phyloP scores from a whole-genome alignment of 495 filamentous ascomycete genomes.

The Letharia lupina region DNA sequence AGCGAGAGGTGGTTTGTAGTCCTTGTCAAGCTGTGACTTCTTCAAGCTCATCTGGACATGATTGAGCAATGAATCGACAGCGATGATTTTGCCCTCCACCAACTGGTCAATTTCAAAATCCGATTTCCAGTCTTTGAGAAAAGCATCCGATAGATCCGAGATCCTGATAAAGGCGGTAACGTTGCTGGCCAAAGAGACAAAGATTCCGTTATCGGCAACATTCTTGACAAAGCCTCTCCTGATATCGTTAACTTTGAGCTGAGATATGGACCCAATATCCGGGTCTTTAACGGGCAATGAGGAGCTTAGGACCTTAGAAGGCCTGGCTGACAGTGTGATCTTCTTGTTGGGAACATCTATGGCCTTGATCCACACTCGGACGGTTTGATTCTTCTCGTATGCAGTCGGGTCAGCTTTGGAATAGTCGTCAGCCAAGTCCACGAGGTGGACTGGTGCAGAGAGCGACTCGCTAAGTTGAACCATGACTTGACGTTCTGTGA shows the following conservation, averaged over 20 bases:
- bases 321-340: constrained; percentile 69
- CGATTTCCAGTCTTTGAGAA: constrained; percentile 93
- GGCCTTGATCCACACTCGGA: constrained; percentile 72
- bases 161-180: constrained; percentile 76
- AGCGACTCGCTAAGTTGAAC: constrained; percentile 75
- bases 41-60: constrained; percentile 82
- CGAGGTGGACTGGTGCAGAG: constrained; percentile 63
- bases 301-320: constrained; percentile 81
- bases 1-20: constrained; percentile 60
- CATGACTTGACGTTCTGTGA: constrained; percentile 71
- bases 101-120: constrained; percentile 77
- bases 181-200: constrained; percentile 67
- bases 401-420: constrained; percentile 57
- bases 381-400: constrained; percentile 71
- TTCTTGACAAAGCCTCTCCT: constrained; percentile 84
- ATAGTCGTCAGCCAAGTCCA: constrained; percentile 82
- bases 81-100: constrained; percentile 74
- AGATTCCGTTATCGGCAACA: constrained; percentile 76
- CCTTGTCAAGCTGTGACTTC: constrained; percentile 68
- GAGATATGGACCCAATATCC: constrained; percentile 58
- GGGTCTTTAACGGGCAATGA: constrained; percentile 73
- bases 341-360: constrained; percentile 78
- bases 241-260: constrained; percentile 70
- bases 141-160: constrained; percentile 81
- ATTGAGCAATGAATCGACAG: constrained; percentile 52